Evolutionary conservation across 352 stramenopile species (phyloP).

Genomic region (Phytophthora brassicae): DNA sequence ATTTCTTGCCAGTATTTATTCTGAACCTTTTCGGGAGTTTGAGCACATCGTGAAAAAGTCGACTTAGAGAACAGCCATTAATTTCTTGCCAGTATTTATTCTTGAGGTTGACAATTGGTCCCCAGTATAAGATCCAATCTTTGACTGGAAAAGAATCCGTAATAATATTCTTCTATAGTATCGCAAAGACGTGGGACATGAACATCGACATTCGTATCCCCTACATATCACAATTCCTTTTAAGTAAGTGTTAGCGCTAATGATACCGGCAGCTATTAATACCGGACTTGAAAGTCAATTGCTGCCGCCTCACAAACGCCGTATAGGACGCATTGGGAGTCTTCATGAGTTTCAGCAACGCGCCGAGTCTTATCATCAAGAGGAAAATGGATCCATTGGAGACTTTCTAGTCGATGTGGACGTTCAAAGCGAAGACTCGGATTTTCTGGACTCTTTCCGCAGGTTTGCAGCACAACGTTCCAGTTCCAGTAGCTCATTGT

Average conservation of each 20-base stretch:
- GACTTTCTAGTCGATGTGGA: slow-evolving; percentile 27
- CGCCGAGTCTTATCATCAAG: slow-evolving; percentile 49
- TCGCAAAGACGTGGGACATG: slow-evolving; percentile 1
- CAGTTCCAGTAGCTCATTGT: slow-evolving; percentile 49
- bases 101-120: too few relatives aligned
- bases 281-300: slow-evolving; percentile 35
- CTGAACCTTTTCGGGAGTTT: too few relatives aligned
- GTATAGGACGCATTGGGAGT: slow-evolving; percentile 61
- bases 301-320: slow-evolving; percentile 63
- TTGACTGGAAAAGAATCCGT: too few relatives aligned
- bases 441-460: slow-evolving; percentile 36
- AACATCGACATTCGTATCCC: not conserved
- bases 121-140: too few relatives aligned
- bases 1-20: too few relatives aligned
- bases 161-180: too few relatives aligned
- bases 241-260: too few relatives aligned
- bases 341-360: slow-evolving; percentile 79
- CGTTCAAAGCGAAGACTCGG: slow-evolving; percentile 33
- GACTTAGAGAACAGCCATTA: too few relatives aligned
- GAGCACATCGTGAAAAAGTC: too few relatives aligned
- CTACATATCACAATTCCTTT: not conserved
- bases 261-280: slow-evolving; percentile 1
- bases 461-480: slow-evolving; percentile 44
- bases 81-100: too few relatives aligned
- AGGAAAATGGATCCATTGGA: slow-evolving; percentile 12